Evolutionary conservation across 2,329 filamentous ascomycete species (phyloP), one percentile per base, ranked within the genome.

Genomic region (Chrysoporthe austroafricana): DNA sequence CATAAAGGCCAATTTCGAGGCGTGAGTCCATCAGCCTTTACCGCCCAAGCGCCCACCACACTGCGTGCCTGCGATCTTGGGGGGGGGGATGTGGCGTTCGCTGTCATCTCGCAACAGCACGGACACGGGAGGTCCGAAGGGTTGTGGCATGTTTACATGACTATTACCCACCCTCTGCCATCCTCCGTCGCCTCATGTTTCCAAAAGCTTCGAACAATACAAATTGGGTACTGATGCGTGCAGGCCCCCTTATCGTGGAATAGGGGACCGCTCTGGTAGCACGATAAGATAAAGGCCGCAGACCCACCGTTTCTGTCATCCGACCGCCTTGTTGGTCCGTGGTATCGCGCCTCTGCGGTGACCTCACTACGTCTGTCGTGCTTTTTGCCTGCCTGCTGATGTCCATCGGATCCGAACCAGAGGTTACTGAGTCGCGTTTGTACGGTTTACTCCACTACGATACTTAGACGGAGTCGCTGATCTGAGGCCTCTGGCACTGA

Each of bases 231-330:
- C 48, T 5, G 8, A 16, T 16, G 11, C 50, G 14, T 11, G 4
- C 32, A 13, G 13, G 50, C 57, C 46, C 46, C 61, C 48, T 66
- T 66, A 68, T 68, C 63, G 61, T 44, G 13, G 52, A 54, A 16
- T 66, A 34, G 34, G 52, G 58, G 58, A 54, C 50, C 50, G 5
- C 26, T 56, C 58, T 62, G 54, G 32, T 36, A 21, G 18, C 21
- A 42, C 61, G 67, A 69, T 69, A 66, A 66, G 64, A 60, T 62
- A 52, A 21, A 8, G 9, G 2, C 57, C 21, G 46, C 36, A 66
- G 58, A 58, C 58, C 66, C 66, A 62, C 48, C 58, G n/a, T 62
- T 65, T 50, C 50, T 63, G 63, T 68, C 66, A 68, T 44, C 44
- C 32, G 43, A 16, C 26, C 44, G 59, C 36, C 54, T 36, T 26